Percentiles rank a stretch among this genome's conserved stretches.
Conservation (phyloP, 352 stramenopile genomes). For the Globisporangium nagaii region DNA sequence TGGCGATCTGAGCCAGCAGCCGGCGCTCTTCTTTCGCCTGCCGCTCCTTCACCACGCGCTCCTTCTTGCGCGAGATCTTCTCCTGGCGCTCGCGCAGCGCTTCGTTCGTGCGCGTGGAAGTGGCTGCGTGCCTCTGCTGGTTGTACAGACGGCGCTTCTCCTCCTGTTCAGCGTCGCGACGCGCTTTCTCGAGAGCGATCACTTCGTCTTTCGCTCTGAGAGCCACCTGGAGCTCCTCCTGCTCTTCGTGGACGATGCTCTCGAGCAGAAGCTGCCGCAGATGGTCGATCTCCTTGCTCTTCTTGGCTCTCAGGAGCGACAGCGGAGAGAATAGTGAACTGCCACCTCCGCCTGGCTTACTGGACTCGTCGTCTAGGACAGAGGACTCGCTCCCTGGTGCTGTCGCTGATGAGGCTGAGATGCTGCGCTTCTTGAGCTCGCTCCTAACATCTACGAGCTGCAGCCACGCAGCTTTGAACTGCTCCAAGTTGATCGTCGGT, state of each 20-base stretch:
- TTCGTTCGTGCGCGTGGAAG: constrained; percentile 46
- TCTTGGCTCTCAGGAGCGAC: background rate
- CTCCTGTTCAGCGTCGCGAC: constrained; percentile 36
- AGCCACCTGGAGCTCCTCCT: constrained; percentile 42
- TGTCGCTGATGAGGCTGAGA: background rate
- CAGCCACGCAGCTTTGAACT: constrained; percentile 57
- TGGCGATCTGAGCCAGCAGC: constrained; percentile 28
- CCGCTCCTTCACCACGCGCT: constrained; percentile 50
- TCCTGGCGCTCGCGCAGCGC: constrained; percentile 57
- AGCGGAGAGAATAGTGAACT: background rate
- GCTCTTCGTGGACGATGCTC: constrained; percentile 33
- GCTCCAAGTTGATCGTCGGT: constrained; percentile 29
- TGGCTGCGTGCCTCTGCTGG: constrained; percentile 43
- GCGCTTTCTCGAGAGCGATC: constrained; percentile 36
- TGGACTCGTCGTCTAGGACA: background rate
- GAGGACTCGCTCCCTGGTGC: too few relatives aligned
- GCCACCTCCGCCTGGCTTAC: background rate
- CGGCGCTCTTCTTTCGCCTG: constrained; percentile 52
- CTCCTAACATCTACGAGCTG: constrained; percentile 36
- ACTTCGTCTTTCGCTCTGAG: constrained; percentile 51
- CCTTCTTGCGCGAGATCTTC: constrained; percentile 54
- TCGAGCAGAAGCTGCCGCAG: constrained; percentile 29
- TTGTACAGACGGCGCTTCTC: constrained; percentile 36
- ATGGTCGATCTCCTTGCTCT: constrained; percentile 15
- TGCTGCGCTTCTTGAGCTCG: constrained; percentile 38